Evolutionary conservation across 306 rosid species (phyloP).

Genomic region (Ceratonia siliqua): DNA sequence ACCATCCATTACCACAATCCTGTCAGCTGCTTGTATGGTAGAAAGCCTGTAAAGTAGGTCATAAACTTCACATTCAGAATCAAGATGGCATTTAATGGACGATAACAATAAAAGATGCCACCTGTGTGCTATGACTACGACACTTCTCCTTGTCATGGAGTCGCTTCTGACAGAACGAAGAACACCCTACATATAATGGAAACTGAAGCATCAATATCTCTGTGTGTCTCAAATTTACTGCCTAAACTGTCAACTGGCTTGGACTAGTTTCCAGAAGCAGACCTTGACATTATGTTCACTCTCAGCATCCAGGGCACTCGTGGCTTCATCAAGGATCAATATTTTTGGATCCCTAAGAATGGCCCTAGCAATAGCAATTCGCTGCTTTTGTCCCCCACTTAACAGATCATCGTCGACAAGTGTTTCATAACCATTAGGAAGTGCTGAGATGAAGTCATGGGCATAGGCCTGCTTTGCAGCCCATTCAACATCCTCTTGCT

Average conservation of each 20-base stretch:
- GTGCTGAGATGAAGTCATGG: slow-evolving; percentile 77
- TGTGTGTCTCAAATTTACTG: neutral
- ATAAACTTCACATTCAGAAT: slow-evolving; percentile 16
- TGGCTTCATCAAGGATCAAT: slow-evolving; percentile 97
- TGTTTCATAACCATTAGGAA: slow-evolving; percentile 85
- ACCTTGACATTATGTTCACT: slow-evolving; percentile 93
- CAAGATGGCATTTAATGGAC: slow-evolving; percentile 2
- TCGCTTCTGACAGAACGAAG: slow-evolving; percentile 79
- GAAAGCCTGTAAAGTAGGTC: slow-evolving; percentile 68
- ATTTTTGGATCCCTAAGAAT: slow-evolving; percentile 89
- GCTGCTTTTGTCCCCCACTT: slow-evolving; percentile 97
- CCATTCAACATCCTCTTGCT: slow-evolving; percentile 80
- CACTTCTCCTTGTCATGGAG: slow-evolving; percentile 63
- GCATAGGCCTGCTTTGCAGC: slow-evolving; percentile 97
- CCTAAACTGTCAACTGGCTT: neutral
- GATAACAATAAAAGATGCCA: slow-evolving; percentile 33
- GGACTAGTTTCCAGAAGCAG: slow-evolving; percentile 27
- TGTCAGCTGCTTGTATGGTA: slow-evolving; percentile 92
- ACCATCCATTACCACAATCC: slow-evolving; percentile 90
- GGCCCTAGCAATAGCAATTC: slow-evolving; percentile 96
- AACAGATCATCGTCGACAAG: slow-evolving; percentile 89
- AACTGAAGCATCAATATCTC: slow-evolving; percentile 34
- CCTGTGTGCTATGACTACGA: slow-evolving; percentile 92
- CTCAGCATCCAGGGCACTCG: slow-evolving; percentile 97
- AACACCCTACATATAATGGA: slow-evolving; percentile 64